Evolutionary conservation across 352 stramenopile species (phyloP).

Genomic region (Pseudoperonospora humuli): DNA sequence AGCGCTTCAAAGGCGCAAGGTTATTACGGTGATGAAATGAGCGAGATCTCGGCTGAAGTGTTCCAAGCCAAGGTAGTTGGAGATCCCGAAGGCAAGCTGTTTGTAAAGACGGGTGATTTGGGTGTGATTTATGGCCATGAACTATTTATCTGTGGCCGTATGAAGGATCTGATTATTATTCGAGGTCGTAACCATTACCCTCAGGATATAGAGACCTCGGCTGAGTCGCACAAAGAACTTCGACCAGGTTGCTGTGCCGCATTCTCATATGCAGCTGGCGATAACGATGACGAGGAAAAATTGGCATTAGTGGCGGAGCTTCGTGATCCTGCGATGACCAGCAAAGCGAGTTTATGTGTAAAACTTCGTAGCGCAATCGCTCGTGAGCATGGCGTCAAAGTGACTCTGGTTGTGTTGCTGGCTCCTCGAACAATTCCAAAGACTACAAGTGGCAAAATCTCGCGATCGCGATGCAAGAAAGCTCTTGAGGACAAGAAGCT

Average conservation of each 20-base stretch:
- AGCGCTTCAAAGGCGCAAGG: conserved; percentile 89
- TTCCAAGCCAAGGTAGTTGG: conserved; percentile 83
- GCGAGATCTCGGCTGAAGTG: conserved; percentile 67
- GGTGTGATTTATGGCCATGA: conserved; percentile 95
- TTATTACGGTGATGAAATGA: conserved; percentile 86
- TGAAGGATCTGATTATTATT: conserved; percentile 99
- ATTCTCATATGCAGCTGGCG: conserved; percentile 72
- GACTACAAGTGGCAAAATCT: conserved; percentile 98
- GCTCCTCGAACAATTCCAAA: conserved; percentile 92
- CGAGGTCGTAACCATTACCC: conserved; percentile 99
- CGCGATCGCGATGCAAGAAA: conserved; percentile 81
- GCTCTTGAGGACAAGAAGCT: conserved; percentile 54
- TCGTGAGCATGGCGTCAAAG: conserved; percentile 75
- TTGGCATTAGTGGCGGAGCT: conserved; percentile 74
- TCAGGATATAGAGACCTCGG: conserved; percentile 96
- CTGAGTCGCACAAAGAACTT: conserved; percentile 71
- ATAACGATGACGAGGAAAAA: conserved; percentile 48
- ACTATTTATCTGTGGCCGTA: conserved; percentile 96
- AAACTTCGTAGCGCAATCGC: conserved; percentile 67
- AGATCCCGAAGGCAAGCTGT: conserved; percentile 37
- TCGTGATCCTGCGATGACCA: conserved; percentile 49
- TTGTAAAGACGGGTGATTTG: conserved; percentile 94
- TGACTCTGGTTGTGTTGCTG: conserved; percentile 89
- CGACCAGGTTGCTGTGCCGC: conserved; percentile 93
- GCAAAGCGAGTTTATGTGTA: conserved; percentile 67